These are phyloP conservation scores for Citrus maxima DNA, from an alignment of 345 rosid species.

Conservation along the genomic window DNA sequence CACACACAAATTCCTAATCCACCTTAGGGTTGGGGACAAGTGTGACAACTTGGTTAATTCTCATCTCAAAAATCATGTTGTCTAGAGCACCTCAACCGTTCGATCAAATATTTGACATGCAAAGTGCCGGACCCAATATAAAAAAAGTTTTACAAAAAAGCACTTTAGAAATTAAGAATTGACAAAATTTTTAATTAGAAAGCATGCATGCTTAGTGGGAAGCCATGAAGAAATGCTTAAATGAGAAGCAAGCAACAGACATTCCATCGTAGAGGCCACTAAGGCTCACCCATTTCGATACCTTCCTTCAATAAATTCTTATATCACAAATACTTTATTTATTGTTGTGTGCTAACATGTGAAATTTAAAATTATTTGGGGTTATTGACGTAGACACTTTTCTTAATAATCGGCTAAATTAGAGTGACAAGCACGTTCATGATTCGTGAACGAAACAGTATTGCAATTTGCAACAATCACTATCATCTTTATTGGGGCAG, in stretches of 20 bases:
- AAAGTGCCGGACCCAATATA: background rate
- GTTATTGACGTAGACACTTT: background rate
- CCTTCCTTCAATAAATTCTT: background rate
- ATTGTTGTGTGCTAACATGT: background rate
- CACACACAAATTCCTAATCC: background rate
- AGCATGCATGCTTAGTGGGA: slow-evolving; percentile 12
- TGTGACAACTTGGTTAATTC: slow-evolving; percentile 1
- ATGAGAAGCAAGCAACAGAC: slow-evolving; percentile 22
- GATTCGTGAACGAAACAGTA: background rate
- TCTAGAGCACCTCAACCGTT: background rate
- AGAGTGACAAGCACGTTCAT: slow-evolving; percentile 2
- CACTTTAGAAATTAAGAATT: background rate
- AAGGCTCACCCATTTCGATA: background rate
- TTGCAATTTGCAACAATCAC: background rate
- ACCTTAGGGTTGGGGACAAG: background rate
- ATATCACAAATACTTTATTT: background rate
- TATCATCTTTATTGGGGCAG: background rate
- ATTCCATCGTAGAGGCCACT: slow-evolving; percentile 30
- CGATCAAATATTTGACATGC: background rate
- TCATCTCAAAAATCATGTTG: slow-evolving; percentile 14
- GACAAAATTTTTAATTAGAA: background rate
- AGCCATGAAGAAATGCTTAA: slow-evolving; percentile 15
- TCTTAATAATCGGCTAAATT: background rate
- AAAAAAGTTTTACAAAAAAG: background rate
- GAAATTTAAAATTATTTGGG: background rate